A percentile compares a stretch with the other conserved stretches of the same genome.
phyloP scores from a whole-genome alignment of 2,329 filamentous ascomycete species.

The Phaeophleospora eucalypticola region DNA sequence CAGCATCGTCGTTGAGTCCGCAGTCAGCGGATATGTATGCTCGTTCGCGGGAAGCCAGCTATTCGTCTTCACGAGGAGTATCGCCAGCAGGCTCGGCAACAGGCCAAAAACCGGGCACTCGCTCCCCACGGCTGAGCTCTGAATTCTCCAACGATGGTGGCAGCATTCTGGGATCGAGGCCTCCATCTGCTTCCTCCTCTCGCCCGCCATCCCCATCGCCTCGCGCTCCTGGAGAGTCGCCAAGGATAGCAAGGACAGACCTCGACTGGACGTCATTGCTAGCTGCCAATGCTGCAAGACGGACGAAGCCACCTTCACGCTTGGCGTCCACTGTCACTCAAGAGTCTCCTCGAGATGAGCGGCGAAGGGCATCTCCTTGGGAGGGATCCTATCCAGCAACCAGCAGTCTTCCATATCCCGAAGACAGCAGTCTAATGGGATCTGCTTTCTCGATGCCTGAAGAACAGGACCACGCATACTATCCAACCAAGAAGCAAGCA shows the following conservation, averaged over 20 bases:
- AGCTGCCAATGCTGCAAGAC: slow-evolving; percentile 26
- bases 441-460: slow-evolving; percentile 39
- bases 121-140: slow-evolving; percentile 20
- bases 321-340: slow-evolving; percentile 15
- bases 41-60: slow-evolving; percentile 24
- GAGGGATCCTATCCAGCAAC: neutral
- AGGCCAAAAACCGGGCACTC: slow-evolving; percentile 10
- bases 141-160: slow-evolving; percentile 17
- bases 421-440: slow-evolving; percentile 35
- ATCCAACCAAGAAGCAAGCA: slow-evolving; percentile 16
- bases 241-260: slow-evolving; percentile 29
- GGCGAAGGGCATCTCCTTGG: slow-evolving; percentile 27
- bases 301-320: slow-evolving; percentile 25
- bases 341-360: slow-evolving; percentile 26
- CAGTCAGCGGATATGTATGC: slow-evolving; percentile 9
- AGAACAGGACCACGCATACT: slow-evolving; percentile 40
- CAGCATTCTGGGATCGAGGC: slow-evolving; percentile 19
- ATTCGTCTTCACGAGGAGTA: slow-evolving; percentile 22
- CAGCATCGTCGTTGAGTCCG: slow-evolving; percentile 12
- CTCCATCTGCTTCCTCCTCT: slow-evolving; percentile 22
- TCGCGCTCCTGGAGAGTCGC: slow-evolving; percentile 20
- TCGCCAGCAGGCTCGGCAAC: slow-evolving; percentile 24
- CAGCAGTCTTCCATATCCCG: slow-evolving; percentile 42
- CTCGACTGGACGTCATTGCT: slow-evolving; percentile 30
- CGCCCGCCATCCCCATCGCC: slow-evolving; percentile 27